These are phyloP conservation scores for Kodamaea leandrae DNA, from an alignment of 805 yeast species.

Conservation along the genomic window DNA sequence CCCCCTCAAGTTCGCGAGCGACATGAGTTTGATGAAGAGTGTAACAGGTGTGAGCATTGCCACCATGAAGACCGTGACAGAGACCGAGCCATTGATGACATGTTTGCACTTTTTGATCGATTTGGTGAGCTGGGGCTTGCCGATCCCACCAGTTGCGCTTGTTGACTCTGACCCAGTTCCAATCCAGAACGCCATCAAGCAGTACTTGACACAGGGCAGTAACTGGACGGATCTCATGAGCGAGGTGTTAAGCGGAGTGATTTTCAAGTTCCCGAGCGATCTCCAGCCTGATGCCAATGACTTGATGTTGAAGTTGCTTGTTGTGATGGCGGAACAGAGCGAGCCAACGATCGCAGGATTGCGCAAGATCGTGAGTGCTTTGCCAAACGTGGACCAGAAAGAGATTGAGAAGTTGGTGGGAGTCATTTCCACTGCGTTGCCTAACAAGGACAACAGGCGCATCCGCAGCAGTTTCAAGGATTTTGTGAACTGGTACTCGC, in stretches of 20 bases:
- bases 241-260: slow-evolving; percentile 61
- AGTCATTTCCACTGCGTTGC: slow-evolving; percentile 57
- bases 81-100: slow-evolving; percentile 67
- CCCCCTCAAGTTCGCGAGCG: slow-evolving; percentile 50
- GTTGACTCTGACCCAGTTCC: slow-evolving; percentile 46
- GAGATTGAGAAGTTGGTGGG: slow-evolving; percentile 65
- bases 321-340: slow-evolving; percentile 37
- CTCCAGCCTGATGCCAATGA: slow-evolving; percentile 73
- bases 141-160: slow-evolving; percentile 73
- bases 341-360: slow-evolving; percentile 45
- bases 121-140: slow-evolving; percentile 79
- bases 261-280: slow-evolving; percentile 68
- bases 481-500: slow-evolving; percentile 77
- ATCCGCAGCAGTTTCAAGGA: slow-evolving; percentile 70
- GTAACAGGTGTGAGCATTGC: slow-evolving; percentile 59
- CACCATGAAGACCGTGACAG: slow-evolving; percentile 51
- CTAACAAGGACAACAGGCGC: slow-evolving; percentile 67
- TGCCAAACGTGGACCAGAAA: slow-evolving; percentile 65
- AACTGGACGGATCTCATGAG: slow-evolving; percentile 58
- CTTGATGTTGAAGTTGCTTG: slow-evolving; percentile 60
- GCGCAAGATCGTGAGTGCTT: slow-evolving; percentile 46
- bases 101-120: slow-evolving; percentile 79
- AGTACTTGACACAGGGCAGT: slow-evolving; percentile 38
- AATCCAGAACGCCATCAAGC: slow-evolving; percentile 21
- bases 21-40: slow-evolving; percentile 47